Conservation (phyloP, 1,284 basidiomycete genomes). For the Xerocomus nothofagi region DNA sequence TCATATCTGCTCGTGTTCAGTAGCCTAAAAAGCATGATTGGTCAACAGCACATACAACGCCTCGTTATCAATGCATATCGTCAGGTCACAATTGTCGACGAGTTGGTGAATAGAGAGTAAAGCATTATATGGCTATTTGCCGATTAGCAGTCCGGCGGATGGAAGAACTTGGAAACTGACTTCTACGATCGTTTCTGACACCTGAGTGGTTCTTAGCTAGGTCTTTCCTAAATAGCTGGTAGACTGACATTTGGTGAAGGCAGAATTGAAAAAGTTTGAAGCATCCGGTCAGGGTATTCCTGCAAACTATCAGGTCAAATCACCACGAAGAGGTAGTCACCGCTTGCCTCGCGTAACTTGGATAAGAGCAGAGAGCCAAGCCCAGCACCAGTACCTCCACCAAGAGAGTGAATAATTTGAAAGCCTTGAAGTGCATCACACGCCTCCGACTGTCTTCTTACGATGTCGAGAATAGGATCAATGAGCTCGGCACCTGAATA, state of each 20-base stretch:
- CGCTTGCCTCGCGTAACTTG: slow-evolving; percentile 75
- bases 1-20: slow-evolving; percentile 58
- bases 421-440: slow-evolving; percentile 94
- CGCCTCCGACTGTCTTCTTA: slow-evolving; percentile 74
- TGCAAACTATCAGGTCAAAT: slow-evolving; percentile 28
- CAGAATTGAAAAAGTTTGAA: slow-evolving; percentile 89
- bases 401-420: slow-evolving; percentile 90
- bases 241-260: slow-evolving; percentile 82
- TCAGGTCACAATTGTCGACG: slow-evolving; percentile 88
- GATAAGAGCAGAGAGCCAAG: slow-evolving; percentile 81
- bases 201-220: slow-evolving; percentile 41
- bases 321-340: neutral
- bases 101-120: slow-evolving; percentile 90
- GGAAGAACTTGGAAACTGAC: slow-evolving; percentile 35
- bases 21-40: neutral
- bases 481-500: slow-evolving; percentile 84
- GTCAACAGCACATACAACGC: slow-evolving; percentile 61
- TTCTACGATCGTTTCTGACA: slow-evolving; percentile 95
- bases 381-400: slow-evolving; percentile 91
- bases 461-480: slow-evolving; percentile 76
- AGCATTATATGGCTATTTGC: slow-evolving; percentile 79
- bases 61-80: slow-evolving; percentile 93
- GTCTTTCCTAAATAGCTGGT: neutral
- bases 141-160: slow-evolving; percentile 1
- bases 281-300: slow-evolving; percentile 93